Base-by-base conservation (phyloP, 495 filamentous ascomycete species). In the Tuber brumale region DNA sequence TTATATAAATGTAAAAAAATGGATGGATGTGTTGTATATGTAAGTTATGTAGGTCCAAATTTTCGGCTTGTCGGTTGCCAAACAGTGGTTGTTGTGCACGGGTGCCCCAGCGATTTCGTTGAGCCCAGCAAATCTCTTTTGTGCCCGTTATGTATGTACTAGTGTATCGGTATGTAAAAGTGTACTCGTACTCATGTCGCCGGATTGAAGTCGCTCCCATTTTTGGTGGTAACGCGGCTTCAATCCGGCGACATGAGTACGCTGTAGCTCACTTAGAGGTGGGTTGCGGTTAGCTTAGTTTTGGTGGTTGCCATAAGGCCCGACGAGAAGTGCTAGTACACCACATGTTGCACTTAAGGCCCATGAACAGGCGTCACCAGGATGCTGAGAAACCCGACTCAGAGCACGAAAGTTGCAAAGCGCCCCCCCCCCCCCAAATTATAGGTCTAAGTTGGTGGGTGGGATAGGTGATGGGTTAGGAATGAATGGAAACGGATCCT, bases 371-470 rank as follows among this genome's bases (percentile, higher is more conserved):
- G 27, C 57, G 57, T 66, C 57, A 35, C 57, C 27, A 35, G 27
- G 57, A 35, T 66, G 27, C 35, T n/a, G 57, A 66, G 57, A 16
- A 27, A 35, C 57, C 27, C 27, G 27, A 35, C 57, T 35, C 57
- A 66, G 46, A 51, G 27, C 14, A 31, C n/a, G 51, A 16, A 27
- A 12, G n/a, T 35, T 6, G 27, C 19, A 18, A 66, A 66, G 27
- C 57, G 37, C 57, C 31, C 51, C 57, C 27, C 51, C 51, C n/a
- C 57, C 27, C 12, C 27, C 27, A 31, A 66, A 66, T 7, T 1
- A 66, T 35, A 66, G 57, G 27, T 66, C 57, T 35, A 35, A 66
- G 57, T 35, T 66, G 57, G 57, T 66, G 57, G 57, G 57, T 66
- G 57, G 27, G 57, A 66, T 66, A 27, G 27, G 57, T 66, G 57